Evolutionary conservation across 352 stramenopile species (phyloP).

Genomic region (Phytophthora idaei): DNA sequence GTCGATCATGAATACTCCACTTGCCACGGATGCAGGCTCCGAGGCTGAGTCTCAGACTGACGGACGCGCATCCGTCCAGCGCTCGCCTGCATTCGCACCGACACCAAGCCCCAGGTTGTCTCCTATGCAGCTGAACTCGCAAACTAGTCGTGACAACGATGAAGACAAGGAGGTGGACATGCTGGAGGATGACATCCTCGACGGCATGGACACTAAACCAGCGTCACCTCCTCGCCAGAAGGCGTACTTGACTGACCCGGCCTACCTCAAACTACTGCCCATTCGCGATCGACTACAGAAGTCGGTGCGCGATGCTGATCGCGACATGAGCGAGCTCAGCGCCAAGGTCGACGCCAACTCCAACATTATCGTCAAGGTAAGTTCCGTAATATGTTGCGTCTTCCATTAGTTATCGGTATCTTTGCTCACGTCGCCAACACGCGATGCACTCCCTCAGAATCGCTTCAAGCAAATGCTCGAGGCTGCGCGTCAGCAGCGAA

Average conservation of each 20-base stretch:
- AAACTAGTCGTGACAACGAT: conserved; percentile 34
- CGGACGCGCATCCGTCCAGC: conserved; percentile 63
- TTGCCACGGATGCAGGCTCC: conserved; percentile 70
- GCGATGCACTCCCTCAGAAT: conserved; percentile 45
- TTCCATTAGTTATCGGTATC: neutral
- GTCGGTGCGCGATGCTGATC: conserved; percentile 67
- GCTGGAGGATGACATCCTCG: conserved; percentile 79
- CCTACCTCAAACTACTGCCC: conserved; percentile 68
- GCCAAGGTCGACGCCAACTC: conserved; percentile 75
- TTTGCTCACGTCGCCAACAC: conserved; percentile 7
- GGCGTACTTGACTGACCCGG: conserved; percentile 65
- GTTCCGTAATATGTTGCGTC: conserved; percentile 1
- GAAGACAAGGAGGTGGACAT: conserved; percentile 82
- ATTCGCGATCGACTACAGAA: conserved; percentile 73
- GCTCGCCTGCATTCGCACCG: conserved; percentile 62
- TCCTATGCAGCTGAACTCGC: conserved; percentile 30
- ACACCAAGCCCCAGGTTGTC: conserved; percentile 63
- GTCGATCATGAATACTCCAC: conserved; percentile 73
- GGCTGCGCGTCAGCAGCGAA: conserved; percentile 58
- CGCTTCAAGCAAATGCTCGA: conserved; percentile 86
- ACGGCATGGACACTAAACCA: conserved; percentile 72
- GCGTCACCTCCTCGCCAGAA: conserved; percentile 33
- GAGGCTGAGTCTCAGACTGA: conserved; percentile 67
- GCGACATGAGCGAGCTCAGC: conserved; percentile 66
- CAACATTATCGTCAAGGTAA: conserved; percentile 86